Base-by-base conservation (phyloP, 148 eudicot genomes). In the Diospyros lotus region DNA sequence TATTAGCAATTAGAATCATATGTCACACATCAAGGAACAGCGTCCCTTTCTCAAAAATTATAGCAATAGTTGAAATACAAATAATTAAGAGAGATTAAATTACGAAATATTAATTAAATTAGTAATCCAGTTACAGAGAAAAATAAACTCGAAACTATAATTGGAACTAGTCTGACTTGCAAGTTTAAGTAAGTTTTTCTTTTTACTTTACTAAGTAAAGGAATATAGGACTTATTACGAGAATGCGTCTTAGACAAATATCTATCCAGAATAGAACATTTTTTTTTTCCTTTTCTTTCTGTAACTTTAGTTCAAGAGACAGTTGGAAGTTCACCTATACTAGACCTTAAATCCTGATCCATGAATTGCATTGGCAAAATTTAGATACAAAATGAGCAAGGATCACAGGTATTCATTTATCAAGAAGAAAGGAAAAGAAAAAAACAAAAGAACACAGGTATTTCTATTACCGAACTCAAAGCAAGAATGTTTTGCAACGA, bases 271-370 rank as follows among this genome's bases (percentile, higher is more conserved):
- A 67, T 50, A 48, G 3, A 10, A 48, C 50, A 46, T 18, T 12
- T 12, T 51, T 68, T 52, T 51, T 51, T 3, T 38, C 38, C 12
- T 18, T n/a, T 50, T 65, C 40, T 2, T n/a, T 18, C 51, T 68
- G 38, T 28, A 51, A 68, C 11, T 12, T 10, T 9, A 68, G 51
- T 11, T 68, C 6, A 3, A 68, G 4, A 12, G 58, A 68, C 52
- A 51, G 17, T 12, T 5, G 18, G 6, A 73, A 60, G 13, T 46
- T 15, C 6, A 46, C 28, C 1, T 41, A 15, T 14, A 38, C 39
- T 45, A 17, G 66, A 75, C 71, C 77, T 75, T 75, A 55, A 75
- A 75, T 15, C 77, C 77, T 8, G 77, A 75, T 65, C 77, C 46
- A 64, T 75, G 77, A 75, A 75, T 65, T 42, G 77, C 77, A 51